Conservation (phyloP, 441 rosid genomes). For the Hypseocharis bilobata region DNA sequence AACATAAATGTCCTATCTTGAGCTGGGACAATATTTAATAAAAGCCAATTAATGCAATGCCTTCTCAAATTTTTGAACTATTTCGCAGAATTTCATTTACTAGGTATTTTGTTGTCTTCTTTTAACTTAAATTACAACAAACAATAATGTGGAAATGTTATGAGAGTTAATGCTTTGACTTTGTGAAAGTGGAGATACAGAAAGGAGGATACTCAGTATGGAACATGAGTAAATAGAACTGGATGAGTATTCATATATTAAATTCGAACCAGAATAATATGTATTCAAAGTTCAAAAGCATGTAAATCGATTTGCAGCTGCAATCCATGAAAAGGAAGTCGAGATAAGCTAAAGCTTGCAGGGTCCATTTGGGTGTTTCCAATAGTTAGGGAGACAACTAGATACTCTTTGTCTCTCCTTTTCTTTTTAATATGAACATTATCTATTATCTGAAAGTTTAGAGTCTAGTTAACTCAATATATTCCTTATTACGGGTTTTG, state of each 20-base stretch:
- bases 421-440: neutral
- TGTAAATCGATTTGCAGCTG: no score
- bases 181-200: neutral
- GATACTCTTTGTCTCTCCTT: neutral
- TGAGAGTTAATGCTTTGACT: neutral
- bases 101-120: neutral
- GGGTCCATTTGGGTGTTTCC: no score
- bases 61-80: neutral
- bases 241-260: neutral
- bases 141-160: neutral
- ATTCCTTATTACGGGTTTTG: slow-evolving; percentile 1
- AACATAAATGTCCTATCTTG: neutral
- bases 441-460: neutral
- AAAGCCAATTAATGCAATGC: neutral
- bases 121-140: neutral
- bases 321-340: no score
- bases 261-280: no score
- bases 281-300: neutral
- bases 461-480: neutral
- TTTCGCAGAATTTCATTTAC: neutral
- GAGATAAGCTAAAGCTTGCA: no score
- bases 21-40: neutral
- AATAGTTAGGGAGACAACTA: no score
- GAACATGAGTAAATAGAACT: neutral
- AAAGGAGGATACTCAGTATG: neutral